Evolutionary conservation across 116 monocot genomes (phyloP), one percentile per base, ranked within the genome.

Genomic region (Phalaenopsis hybrid): DNA sequence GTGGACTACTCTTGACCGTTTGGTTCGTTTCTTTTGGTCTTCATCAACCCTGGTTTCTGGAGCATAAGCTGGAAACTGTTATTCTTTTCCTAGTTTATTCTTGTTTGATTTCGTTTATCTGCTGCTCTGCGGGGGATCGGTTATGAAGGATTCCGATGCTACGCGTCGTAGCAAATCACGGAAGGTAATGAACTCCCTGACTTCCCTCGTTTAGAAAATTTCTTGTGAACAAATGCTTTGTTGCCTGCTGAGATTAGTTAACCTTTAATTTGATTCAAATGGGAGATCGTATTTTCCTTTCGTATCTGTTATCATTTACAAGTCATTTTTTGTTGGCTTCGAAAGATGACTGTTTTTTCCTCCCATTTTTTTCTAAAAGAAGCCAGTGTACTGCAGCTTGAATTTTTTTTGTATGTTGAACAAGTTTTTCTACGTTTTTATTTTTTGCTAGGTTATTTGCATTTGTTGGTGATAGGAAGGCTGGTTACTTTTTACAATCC

Each of bases 101-200:
- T 72, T 17, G 72, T 72, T 75, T 75, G 45, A 75, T 75, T 75
- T 43, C 8, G 33, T 6, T 18, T 46, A n/a, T 18, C 44, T 46
- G 46, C 46, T 75, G 52, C 37, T 31, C 49, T 57, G 70, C 9
- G 49, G 50, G n/a, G 78, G 52, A 18, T 83, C 31, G 78, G 83
- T 75, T 80, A 80, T 63, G 84, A 68, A 37, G 46, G 45, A 34
- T 81, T 33, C 82, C 85, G 57, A 88, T 88, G 85, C 75, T 85
- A 16, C 88, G 88, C 58, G 57, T 88, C 15, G 75, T 88, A 44
- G 79, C 76, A 13, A 72, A 51, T 25, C 79, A 85, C 57, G 82
- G 75, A 57, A 88, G 85, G 88, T 88, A 44, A 75, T 46, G 8
- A 75, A 20, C n/a, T 75, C 2, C 20, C 2, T 6, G 45, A 75